Percentiles rank a stretch among this genome's conserved stretches.
Evolutionary conservation across 106 monocot genomes (phyloP).

Genomic region (Allium cepa): DNA sequence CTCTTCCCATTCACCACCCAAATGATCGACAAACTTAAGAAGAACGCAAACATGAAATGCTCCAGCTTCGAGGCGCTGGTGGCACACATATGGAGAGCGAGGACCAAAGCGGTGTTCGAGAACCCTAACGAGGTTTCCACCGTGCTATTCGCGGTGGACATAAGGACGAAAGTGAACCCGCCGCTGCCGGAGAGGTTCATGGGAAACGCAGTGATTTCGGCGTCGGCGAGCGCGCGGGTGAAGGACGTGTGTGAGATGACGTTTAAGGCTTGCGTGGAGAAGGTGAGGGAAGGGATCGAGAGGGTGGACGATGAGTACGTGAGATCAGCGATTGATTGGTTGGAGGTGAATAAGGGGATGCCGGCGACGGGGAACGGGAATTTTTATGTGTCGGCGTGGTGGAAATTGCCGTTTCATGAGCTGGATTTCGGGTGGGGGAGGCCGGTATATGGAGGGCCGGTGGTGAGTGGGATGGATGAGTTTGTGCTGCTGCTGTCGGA

Average conservation of each 20-base stretch:
- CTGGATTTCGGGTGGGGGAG: constrained; percentile 66
- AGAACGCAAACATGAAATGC: constrained; percentile 31
- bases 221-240: constrained; percentile 33
- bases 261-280: constrained; percentile 37
- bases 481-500: constrained; percentile 69
- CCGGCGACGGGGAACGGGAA: constrained; percentile 43
- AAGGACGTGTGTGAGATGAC: constrained; percentile 22
- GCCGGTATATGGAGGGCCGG: constrained; percentile 56
- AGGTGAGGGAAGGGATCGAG: constrained; percentile 47
- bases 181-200: constrained; percentile 42
- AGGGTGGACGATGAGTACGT: constrained; percentile 71
- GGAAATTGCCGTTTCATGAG: constrained; percentile 76
- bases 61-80: constrained; percentile 70
- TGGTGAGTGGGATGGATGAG: constrained; percentile 63
- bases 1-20: constrained; percentile 33
- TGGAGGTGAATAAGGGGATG: constrained; percentile 63
- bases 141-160: constrained; percentile 66
- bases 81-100: constrained; percentile 64
- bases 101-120: constrained; percentile 46
- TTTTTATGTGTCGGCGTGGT: constrained; percentile 83
- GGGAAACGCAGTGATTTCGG: constrained; percentile 59
- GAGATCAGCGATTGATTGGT: constrained; percentile 73
- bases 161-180: constrained; percentile 50
- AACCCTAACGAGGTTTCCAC: constrained; percentile 27
- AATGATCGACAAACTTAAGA: constrained; percentile 47